Base-by-base conservation (phyloP, 257 asterid genomes). In the Perilla frutescens region DNA sequence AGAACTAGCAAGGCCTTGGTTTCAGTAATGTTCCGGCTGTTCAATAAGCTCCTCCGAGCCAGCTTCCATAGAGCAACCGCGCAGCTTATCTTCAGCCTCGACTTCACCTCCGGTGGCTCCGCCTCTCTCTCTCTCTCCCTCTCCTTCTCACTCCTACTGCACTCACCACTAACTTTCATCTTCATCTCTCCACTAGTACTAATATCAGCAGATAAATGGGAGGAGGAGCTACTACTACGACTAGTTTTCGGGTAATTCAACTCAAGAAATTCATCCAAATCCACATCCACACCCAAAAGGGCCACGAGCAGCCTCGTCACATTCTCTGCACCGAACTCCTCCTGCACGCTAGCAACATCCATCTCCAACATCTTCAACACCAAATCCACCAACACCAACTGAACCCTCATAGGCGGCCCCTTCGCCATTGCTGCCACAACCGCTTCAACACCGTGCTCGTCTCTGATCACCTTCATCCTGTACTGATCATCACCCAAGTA, bases 251-350 rank as follows among this genome's bases (percentile, higher is more conserved):
- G 11, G 72, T 60, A 63, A 8, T 26, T 80, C 14, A 40, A 61
- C 54, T 81, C 84, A 41, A 59, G 70, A 66, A 76, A 75, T 74
- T 84, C 88, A 12, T 78, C 88, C 61, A 81, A 74, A 55, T 62
- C 76, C 43, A 83, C 84, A 65, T 86, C 88, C 80, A 72, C 71
- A 1, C 90, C 81, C 59, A 88, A 72, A 47, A 84, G 83, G 29
- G 72, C 56, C 5, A 88, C 90, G 9, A 88, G 26, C 1, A 78
- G 81, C 62, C 84, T 68, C 1, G 85, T 71, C 71, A 84, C 84
- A 48, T 84, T 86, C 83, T 84, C 88, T 57, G 49, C 82, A 74
- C 91, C 91, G 10, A 88, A 88, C 36, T 86, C 91, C 76, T 83
- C 95, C 72, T 78, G 82, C 60, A 81, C 85, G 29, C 8, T 20